Conservation (phyloP, 2,329 filamentous ascomycete genomes). For the Colletotrichum destructivum region DNA sequence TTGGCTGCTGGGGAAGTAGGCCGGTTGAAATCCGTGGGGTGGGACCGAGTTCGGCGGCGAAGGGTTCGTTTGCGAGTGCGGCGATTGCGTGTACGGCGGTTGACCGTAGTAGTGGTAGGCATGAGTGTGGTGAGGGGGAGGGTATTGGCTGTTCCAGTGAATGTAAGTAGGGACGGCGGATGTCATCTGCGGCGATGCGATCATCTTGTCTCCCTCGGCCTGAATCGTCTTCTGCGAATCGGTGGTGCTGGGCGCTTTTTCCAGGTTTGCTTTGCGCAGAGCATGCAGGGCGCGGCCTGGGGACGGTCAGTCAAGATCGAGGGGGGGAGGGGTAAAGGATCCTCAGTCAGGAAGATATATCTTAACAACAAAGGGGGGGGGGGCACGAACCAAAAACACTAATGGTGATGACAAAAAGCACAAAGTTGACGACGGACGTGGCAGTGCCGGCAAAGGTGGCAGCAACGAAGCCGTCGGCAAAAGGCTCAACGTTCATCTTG, state of each 20-base stretch:
- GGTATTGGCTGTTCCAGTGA: slow-evolving; percentile 39
- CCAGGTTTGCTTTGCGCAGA: slow-evolving; percentile 32
- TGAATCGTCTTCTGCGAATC: slow-evolving; percentile 35
- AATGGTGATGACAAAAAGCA: slow-evolving; percentile 42
- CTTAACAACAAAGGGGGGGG: no score
- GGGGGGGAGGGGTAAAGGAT: neutral
- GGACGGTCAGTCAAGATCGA: slow-evolving; percentile 1
- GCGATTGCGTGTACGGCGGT: slow-evolving; percentile 38
- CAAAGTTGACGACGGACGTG: slow-evolving; percentile 35
- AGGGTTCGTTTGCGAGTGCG: slow-evolving; percentile 38
- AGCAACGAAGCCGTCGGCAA: slow-evolving; percentile 39
- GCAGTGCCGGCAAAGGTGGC: slow-evolving; percentile 42
- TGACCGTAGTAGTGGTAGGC: slow-evolving; percentile 40
- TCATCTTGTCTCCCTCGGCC: slow-evolving; percentile 39
- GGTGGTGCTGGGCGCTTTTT: slow-evolving; percentile 38
- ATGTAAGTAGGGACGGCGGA: slow-evolving; percentile 37
- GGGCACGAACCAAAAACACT: slow-evolving; percentile 36
- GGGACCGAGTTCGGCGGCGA: slow-evolving; percentile 35
- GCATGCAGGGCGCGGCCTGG: slow-evolving; percentile 41
- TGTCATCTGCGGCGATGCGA: slow-evolving; percentile 43
- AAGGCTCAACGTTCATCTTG: slow-evolving; percentile 38
- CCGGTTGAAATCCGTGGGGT: slow-evolving; percentile 38
- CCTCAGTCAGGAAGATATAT: neutral
- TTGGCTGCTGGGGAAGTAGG: slow-evolving; percentile 35
- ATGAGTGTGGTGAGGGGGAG: slow-evolving; percentile 37